Base-by-base conservation (phyloP, 75 land plant genomes). In the Pseudotsuga menziesii region DNA sequence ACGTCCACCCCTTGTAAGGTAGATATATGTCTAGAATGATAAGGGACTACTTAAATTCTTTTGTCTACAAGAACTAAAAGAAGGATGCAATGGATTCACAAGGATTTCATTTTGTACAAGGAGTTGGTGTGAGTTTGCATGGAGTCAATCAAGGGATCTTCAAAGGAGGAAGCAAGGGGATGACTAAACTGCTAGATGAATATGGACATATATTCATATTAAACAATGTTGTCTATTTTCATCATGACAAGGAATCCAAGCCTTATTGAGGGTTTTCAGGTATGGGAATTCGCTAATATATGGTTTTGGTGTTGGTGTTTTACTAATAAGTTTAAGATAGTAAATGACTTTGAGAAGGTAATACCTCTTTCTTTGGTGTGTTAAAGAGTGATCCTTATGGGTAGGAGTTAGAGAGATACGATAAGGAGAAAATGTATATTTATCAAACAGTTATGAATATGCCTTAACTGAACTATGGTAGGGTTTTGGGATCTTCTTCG, bases 381-480 rank as follows among this genome's bases (percentile, higher is more conserved):
- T 27, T 11, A 15, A 82, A 73, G 61, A 79, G 78, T 16, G 89
- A 87, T 73, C 86, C 80, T 20, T 73, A 83, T 25, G 69, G 29
- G 56, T 61, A 84, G 75, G 94, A 91, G 57, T 80, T 89, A 0
- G 80, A 80, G 58, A 76, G 74, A 58, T 52, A 89, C 76, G 84
- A 83, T 66, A 83, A 74, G 41, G 79, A 83, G 73, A 87, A 85
- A 80, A 80, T 52, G 11, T 79, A 20, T 54, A 91, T 91, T 54
- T 91, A 91, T 77, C 23, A 27, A 54, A 72, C 60, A 36, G 93
- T 89, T 9, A 79, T 78, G 63, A 77, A 64, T 25, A 85, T 14
- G 91, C 89, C 36, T 79, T 82, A 20, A 59, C 73, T 1, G 83
- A 84, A 57, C 82, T 91, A 22, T 87, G 93, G 93, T 13, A 55